phyloP scores from a whole-genome alignment of 2,329 filamentous ascomycete species.

The Ophiostoma ulmi region DNA sequence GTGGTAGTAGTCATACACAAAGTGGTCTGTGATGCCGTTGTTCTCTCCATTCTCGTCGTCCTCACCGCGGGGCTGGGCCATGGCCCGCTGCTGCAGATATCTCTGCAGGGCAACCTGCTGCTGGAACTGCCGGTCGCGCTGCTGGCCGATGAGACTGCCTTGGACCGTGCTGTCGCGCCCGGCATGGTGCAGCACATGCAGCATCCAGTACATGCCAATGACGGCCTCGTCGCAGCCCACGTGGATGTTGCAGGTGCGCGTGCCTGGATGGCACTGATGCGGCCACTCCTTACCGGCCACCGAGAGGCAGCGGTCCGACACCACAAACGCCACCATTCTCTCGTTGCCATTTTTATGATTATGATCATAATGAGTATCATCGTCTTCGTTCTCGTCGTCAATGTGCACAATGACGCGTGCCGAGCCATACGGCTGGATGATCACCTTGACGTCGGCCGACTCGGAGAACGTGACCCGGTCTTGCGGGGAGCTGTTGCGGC shows the following conservation, averaged over 20 bases:
- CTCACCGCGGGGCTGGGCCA: background rate
- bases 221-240: conserved; percentile 23
- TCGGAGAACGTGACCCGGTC: background rate
- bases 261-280: conserved; percentile 20
- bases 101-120: background rate
- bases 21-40: background rate
- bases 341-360: conserved; percentile 32
- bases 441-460: conserved; percentile 9
- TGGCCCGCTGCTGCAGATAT: background rate
- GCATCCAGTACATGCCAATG: conserved; percentile 25
- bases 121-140: background rate
- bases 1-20: conserved; percentile 16
- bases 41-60: background rate
- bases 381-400: conserved; percentile 33
- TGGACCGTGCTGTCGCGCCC: background rate
- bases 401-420: conserved; percentile 21
- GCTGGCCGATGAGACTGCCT: background rate
- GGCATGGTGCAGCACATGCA: conserved; percentile 24
- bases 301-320: conserved; percentile 32
- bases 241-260: conserved; percentile 15
- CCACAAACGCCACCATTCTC: conserved; percentile 35
- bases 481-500: background rate
- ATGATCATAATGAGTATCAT: conserved; percentile 24
- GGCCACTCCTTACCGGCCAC: conserved; percentile 16
- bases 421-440: conserved; percentile 17